These are phyloP conservation scores for Cercophora scortea DNA, from an alignment of 495 filamentous ascomycete species.

Conservation along the genomic window DNA sequence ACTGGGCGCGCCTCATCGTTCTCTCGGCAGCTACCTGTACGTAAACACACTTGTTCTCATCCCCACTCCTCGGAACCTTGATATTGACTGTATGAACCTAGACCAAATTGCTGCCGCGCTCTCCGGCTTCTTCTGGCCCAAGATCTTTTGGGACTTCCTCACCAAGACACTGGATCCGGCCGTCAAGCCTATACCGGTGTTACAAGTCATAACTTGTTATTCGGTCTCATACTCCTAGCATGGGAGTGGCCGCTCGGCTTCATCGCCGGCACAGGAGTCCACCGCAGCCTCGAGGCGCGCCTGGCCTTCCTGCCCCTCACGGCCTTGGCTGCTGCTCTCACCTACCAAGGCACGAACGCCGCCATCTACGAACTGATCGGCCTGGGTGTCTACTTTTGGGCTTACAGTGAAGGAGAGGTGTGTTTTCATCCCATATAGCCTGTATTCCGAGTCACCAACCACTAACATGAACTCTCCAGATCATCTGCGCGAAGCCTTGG, in stretches of 20 bases:
- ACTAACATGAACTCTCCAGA: slow-evolving; percentile 20
- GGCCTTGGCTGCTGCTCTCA: slow-evolving; percentile 62
- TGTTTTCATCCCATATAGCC: slow-evolving; percentile 18
- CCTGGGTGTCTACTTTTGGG: slow-evolving; percentile 89
- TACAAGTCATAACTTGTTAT: slow-evolving; percentile 90
- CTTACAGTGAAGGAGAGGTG: slow-evolving; percentile 94
- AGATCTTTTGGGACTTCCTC: slow-evolving; percentile 96
- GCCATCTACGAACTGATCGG: slow-evolving; percentile 90
- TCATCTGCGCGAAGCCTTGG: slow-evolving; percentile 46
- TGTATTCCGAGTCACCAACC: background rate
- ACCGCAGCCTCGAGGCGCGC: slow-evolving; percentile 80
- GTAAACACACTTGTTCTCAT: slow-evolving; percentile 22
- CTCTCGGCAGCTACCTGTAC: slow-evolving; percentile 77
- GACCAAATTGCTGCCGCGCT: slow-evolving; percentile 83
- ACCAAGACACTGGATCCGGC: slow-evolving; percentile 83
- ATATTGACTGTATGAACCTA: slow-evolving; percentile 14
- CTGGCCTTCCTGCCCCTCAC: slow-evolving; percentile 77
- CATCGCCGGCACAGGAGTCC: slow-evolving; percentile 59
- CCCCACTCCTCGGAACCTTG: no score
- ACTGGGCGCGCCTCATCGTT: slow-evolving; percentile 91
- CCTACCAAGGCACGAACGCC: slow-evolving; percentile 90
- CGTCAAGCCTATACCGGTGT: slow-evolving; percentile 78
- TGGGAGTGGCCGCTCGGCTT: slow-evolving; percentile 86
- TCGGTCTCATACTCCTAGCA: slow-evolving; percentile 69
- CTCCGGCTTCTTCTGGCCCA: slow-evolving; percentile 95